phyloP scores from a whole-genome alignment of 768 basidiomycete species.

The Phylloporus rhodoxanthus region DNA sequence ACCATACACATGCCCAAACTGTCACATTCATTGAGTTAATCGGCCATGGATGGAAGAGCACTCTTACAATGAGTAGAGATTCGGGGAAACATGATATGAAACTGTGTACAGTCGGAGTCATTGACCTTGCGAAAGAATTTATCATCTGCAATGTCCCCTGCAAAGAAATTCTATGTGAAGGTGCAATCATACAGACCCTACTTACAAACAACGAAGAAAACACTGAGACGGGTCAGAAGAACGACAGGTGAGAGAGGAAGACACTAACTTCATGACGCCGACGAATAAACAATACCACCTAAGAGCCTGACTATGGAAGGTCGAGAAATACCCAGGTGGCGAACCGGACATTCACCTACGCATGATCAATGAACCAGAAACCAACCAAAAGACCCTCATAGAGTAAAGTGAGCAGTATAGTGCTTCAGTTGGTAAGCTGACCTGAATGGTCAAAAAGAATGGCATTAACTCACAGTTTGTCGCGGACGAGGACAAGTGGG shows the following conservation, averaged over 20 bases:
- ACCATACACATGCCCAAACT: slow-evolving; percentile 89
- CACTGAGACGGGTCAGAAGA: slow-evolving; percentile 36
- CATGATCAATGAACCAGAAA: slow-evolving; percentile 95
- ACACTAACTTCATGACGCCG: slow-evolving; percentile 76
- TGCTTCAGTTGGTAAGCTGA: slow-evolving; percentile 43
- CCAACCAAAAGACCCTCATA: slow-evolving; percentile 87
- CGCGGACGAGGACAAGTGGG: slow-evolving; percentile 79
- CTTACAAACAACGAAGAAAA: slow-evolving; percentile 85
- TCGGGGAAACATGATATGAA: slow-evolving; percentile 64
- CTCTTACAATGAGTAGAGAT: slow-evolving; percentile 65
- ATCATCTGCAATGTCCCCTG: slow-evolving; percentile 93
- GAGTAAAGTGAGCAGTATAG: slow-evolving; percentile 72
- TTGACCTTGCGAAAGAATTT: slow-evolving; percentile 92
- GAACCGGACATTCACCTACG: slow-evolving; percentile 40
- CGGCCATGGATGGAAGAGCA: neutral
- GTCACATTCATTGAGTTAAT: slow-evolving; percentile 3
- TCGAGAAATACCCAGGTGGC: slow-evolving; percentile 8
- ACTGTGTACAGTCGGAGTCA: slow-evolving; percentile 90
- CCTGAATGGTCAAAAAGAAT: neutral
- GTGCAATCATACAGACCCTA: slow-evolving; percentile 5
- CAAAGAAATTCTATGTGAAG: slow-evolving; percentile 1
- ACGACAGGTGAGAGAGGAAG: slow-evolving; percentile 5
- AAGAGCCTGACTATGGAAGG: slow-evolving; percentile 55
- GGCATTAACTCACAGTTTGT: slow-evolving; percentile 66
- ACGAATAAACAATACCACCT: slow-evolving; percentile 81